Conservation (phyloP, 805 yeast genomes). For the Yamadazyma akitaensis region DNA sequence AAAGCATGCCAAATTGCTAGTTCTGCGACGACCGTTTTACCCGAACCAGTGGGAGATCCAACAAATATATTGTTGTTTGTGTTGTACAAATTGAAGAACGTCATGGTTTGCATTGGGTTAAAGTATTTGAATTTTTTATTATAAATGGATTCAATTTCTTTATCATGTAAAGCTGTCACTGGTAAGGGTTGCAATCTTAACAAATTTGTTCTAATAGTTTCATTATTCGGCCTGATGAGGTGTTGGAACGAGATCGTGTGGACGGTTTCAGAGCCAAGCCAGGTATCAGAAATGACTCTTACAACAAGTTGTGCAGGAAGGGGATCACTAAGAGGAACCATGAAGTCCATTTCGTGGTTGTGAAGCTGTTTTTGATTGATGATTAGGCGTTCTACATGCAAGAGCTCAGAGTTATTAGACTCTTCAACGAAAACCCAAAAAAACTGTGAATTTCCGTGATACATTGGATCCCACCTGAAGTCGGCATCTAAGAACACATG, state of each 20-base stretch:
- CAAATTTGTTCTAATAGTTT: constrained; percentile 78
- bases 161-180: constrained; percentile 69
- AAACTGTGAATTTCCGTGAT: constrained; percentile 80
- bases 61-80: constrained; percentile 76
- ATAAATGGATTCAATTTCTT: constrained; percentile 66
- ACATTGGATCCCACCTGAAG: constrained; percentile 78
- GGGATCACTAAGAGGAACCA: constrained; percentile 88
- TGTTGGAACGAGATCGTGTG: constrained; percentile 86
- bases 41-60: constrained; percentile 99
- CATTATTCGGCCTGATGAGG: constrained; percentile 82
- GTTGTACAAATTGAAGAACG: constrained; percentile 84
- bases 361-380: constrained; percentile 56
- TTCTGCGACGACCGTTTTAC: constrained; percentile 96
- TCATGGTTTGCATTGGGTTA: constrained; percentile 99
- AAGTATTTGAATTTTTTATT: constrained; percentile 70
- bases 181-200: constrained; percentile 85
- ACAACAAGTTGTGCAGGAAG: constrained; percentile 86
- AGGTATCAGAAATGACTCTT: constrained; percentile 74
- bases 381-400: constrained; percentile 81
- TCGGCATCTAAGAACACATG: constrained; percentile 69
- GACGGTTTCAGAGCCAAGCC: constrained; percentile 82
- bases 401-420: constrained; percentile 63
- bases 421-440: constrained; percentile 95
- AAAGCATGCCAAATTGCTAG: constrained; percentile 97
- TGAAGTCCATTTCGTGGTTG: constrained; percentile 77